Evolutionary conservation across 1,139 yeast genomes (phyloP).

Genomic region (Suhomyces wounanorum): DNA sequence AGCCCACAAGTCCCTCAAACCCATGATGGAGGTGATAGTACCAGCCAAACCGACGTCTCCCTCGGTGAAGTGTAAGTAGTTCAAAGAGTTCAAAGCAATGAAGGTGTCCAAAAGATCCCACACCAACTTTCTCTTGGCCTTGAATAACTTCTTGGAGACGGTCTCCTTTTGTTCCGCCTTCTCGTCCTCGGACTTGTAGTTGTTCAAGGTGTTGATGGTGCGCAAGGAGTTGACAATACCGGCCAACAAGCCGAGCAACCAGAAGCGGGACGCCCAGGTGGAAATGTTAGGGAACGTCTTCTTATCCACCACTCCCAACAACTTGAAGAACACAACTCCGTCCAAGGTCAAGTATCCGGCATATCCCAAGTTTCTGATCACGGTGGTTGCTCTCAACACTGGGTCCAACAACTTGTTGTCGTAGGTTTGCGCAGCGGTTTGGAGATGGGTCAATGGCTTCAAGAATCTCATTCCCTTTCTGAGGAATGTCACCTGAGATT

Average conservation of each 20-base stretch:
- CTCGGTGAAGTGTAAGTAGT: constrained; percentile 65
- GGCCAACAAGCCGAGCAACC: constrained; percentile 74
- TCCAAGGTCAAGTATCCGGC: constrained; percentile 78
- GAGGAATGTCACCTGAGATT: constrained; percentile 62
- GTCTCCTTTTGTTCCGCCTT: constrained; percentile 39
- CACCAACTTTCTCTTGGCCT: constrained; percentile 63
- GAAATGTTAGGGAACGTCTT: constrained; percentile 38
- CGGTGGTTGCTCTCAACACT: constrained; percentile 56
- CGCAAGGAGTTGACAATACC: constrained; percentile 62
- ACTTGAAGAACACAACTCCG: constrained; percentile 68
- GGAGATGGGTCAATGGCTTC: constrained; percentile 77
- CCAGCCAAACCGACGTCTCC: constrained; percentile 88
- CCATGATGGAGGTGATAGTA: constrained; percentile 75
- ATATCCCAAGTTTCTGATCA: constrained; percentile 70
- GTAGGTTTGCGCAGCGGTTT: constrained; percentile 65
- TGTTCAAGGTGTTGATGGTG: constrained; percentile 17
- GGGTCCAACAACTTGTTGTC: constrained; percentile 76
- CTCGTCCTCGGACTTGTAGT: constrained; percentile 14
- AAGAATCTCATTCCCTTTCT: constrained; percentile 86
- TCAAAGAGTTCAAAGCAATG: constrained; percentile 73
- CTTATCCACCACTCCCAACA: constrained; percentile 44
- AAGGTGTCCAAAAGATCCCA: constrained; percentile 81
- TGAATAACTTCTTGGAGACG: constrained; percentile 34
- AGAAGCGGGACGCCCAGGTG: constrained; percentile 60
- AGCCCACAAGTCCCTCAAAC: constrained; percentile 73